A percentile compares a stretch with the other conserved stretches of the same genome.
These are phyloP conservation scores for Protea cynaroides DNA, from an alignment of 164 flowering plant genomes.

Conservation along the genomic window DNA sequence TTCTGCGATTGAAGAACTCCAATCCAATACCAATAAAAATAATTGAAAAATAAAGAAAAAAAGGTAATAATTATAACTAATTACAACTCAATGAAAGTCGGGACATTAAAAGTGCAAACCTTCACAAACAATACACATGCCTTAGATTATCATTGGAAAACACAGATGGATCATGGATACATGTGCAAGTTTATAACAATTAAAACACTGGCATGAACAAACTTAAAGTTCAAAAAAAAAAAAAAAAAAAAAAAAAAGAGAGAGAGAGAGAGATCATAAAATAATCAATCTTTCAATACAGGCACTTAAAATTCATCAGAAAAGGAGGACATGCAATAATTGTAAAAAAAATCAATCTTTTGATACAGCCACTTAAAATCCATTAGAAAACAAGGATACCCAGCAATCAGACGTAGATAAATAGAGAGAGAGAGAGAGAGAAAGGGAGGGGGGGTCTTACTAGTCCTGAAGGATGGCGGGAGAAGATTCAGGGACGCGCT, in stretches of 20 bases:
- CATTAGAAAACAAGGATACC: too few species aligned
- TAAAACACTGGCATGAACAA: not conserved
- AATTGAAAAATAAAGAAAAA: too few species aligned
- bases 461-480: conserved; percentile 53
- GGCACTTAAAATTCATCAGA: not conserved
- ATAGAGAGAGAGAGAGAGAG: not conserved
- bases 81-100: too few species aligned
- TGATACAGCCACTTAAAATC: too few species aligned
- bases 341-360: too few species aligned
- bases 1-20: too few species aligned
- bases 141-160: not conserved
- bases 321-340: not conserved
- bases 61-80: too few species aligned
- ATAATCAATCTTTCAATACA: not conserved
- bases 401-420: not conserved
- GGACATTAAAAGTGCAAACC: too few species aligned
- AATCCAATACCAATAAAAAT: too few species aligned
- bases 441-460: conserved; percentile 31
- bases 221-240: not conserved
- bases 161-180: not conserved
- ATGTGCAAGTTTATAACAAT: not conserved
- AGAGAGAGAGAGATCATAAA: too few species aligned
- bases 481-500: conserved; percentile 62
- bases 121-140: not conserved
- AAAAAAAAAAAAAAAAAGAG: too few species aligned